Evolutionary conservation across 371 early-diverging fungal genomes (phyloP).

Genomic region (Mucor sp.): DNA sequence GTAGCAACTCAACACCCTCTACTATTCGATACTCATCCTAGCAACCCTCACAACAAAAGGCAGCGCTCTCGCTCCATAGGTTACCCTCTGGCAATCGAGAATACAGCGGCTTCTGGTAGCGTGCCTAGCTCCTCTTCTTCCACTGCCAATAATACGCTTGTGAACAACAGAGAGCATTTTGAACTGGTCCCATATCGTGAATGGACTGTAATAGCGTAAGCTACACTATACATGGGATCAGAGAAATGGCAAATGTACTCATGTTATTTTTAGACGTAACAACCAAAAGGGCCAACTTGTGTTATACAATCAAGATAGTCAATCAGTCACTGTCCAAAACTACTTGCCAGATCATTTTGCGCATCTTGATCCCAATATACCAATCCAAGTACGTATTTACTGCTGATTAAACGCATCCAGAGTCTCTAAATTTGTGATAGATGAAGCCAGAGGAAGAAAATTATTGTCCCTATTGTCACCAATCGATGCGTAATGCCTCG

Average conservation of each 20-base stretch:
- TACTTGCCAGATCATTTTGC: conserved; percentile 22
- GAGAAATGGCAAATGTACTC: not conserved
- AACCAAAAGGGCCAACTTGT: conserved; percentile 49
- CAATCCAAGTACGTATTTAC: not conserved
- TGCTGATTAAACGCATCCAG: not conserved
- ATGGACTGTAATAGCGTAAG: conserved; percentile 58
- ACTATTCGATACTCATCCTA: not conserved
- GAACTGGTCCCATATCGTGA: conserved; percentile 59
- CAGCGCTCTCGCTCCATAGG: conserved; percentile 33
- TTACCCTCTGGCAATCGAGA: conserved; percentile 20
- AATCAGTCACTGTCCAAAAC: conserved; percentile 40
- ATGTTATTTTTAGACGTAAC: conserved; percentile 36
- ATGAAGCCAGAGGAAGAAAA: conserved; percentile 1
- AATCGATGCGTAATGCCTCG: conserved; percentile 15
- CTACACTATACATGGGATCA: not conserved
- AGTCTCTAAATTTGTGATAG: not conserved
- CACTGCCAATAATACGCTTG: conserved; percentile 4
- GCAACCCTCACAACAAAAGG: conserved; percentile 8
- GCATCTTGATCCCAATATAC: not conserved
- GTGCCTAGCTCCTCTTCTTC: not conserved
- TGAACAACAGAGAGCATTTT: conserved; percentile 14
- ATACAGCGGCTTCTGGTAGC: not conserved
- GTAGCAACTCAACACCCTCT: conserved; percentile 8
- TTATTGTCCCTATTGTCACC: conserved; percentile 45
- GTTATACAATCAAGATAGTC: conserved; percentile 47